phyloP scores from a whole-genome alignment of 495 filamentous ascomycete genomes.

The Sabuloglossum arenarium region DNA sequence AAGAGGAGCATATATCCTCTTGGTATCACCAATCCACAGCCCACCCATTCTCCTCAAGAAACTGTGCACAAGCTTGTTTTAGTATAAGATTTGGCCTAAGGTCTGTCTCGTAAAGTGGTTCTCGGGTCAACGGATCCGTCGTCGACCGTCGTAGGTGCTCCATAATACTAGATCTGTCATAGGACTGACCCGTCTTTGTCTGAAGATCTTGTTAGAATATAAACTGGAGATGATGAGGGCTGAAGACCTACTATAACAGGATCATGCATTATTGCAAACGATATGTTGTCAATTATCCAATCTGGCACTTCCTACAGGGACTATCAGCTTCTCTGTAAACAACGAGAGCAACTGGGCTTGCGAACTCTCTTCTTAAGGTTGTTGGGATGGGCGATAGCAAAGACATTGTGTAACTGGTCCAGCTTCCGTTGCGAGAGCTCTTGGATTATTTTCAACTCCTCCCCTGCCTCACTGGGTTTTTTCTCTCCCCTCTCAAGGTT shows the following conservation, averaged over 20 bases:
- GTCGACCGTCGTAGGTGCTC: conserved; percentile 61
- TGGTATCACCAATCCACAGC: conserved; percentile 60
- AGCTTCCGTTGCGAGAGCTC: conserved; percentile 37
- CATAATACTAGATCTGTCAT: conserved; percentile 70
- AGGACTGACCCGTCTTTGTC: conserved; percentile 73
- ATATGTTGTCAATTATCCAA: conserved; percentile 74
- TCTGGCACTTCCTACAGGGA: conserved; percentile 47
- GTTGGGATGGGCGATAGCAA: conserved; percentile 38
- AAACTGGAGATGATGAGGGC: not conserved
- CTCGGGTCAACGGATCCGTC: conserved; percentile 67
- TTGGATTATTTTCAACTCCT: conserved; percentile 27
- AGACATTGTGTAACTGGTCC: conserved; percentile 32
- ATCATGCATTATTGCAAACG: conserved; percentile 83
- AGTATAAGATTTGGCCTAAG: conserved; percentile 67
- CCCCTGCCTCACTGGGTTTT: conserved; percentile 24
- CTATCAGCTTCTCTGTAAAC: not conserved
- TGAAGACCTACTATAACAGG: conserved; percentile 44
- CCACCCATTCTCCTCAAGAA: conserved; percentile 78
- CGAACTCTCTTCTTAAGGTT: conserved; percentile 29
- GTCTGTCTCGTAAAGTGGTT: conserved; percentile 47
- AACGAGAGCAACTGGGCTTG: not conserved
- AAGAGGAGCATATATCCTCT: not conserved
- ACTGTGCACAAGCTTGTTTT: conserved; percentile 66
- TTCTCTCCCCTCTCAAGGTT: conserved; percentile 8
- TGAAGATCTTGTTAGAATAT: conserved; percentile 9